Percentiles rank a stretch among this genome's conserved stretches.
Conservation (phyloP, 768 basidiomycete genomes). For the Heimioporus sp. region DNA sequence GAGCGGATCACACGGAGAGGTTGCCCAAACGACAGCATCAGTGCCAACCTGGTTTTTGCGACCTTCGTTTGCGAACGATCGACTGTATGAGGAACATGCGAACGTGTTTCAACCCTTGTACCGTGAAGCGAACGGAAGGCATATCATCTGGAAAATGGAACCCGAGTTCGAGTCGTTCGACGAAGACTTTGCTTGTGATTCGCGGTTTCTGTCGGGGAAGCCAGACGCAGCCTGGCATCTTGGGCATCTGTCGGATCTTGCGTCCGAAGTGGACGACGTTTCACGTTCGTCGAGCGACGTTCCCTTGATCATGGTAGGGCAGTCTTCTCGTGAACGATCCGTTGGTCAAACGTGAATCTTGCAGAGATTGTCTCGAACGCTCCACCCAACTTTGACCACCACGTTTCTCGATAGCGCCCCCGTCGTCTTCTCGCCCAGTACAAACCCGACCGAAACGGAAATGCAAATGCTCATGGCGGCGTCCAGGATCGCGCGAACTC, state of each 20-base stretch:
- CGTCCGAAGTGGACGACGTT: slow-evolving; percentile 12
- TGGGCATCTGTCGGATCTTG: slow-evolving; percentile 30
- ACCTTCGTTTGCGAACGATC: slow-evolving; percentile 51
- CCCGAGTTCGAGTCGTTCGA: slow-evolving; percentile 22
- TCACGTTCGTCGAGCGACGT: slow-evolving; percentile 16
- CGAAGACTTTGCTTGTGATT: slow-evolving; percentile 31
- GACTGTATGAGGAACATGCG: slow-evolving; percentile 57
- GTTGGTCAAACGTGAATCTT: slow-evolving; percentile 10
- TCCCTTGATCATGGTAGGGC: slow-evolving; percentile 26
- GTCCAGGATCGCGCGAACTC: slow-evolving; percentile 51
- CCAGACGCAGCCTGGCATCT: slow-evolving; percentile 31
- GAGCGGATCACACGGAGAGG: slow-evolving; percentile 12
- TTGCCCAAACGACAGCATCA: slow-evolving; percentile 11
- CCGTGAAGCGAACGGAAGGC: slow-evolving; percentile 12
- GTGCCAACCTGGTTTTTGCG: slow-evolving; percentile 64
- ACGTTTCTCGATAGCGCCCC: slow-evolving; percentile 89
- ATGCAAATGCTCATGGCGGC: slow-evolving; percentile 58
- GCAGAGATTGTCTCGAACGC: slow-evolving; percentile 65
- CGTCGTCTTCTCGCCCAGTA: slow-evolving; percentile 68
- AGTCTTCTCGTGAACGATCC: slow-evolving; percentile 15
- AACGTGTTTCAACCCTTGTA: slow-evolving; percentile 35
- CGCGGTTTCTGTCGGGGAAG: slow-evolving; percentile 13
- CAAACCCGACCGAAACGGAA: slow-evolving; percentile 57
- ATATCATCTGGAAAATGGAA: slow-evolving; percentile 25
- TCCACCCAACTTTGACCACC: slow-evolving; percentile 79